Base-by-base conservation (phyloP, 2,329 filamentous ascomycete species). In the Pezizomycotina sp. region DNA sequence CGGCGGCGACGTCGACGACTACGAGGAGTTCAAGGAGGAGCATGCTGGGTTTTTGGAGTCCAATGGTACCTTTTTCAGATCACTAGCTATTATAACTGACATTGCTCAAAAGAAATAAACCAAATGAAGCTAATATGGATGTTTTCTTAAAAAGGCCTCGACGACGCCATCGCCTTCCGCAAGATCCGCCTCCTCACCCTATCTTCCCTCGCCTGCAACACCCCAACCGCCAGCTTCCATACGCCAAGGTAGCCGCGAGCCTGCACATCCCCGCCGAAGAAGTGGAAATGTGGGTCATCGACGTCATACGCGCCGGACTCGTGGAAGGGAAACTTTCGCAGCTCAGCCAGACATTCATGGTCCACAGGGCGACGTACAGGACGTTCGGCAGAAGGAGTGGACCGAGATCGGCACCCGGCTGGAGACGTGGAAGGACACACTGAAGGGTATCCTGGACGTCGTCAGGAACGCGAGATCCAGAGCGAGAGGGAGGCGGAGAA, bases 361-460 rank as follows among this genome's bases (percentile, higher is more conserved):
- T 98, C 45, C 89, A 98, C 67, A 75, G 89, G 57, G 82, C 82
- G 52, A 92, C 83, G 43, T 93, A 95, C 69, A 77, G 89, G 45
- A 84, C 93, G 36, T 98, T 98, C 55, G 82, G 82, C 51, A 92
- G 65, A 91, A 91, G 68, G 89, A 98, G 65, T 98, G 91, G 83
- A 74, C 79, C 51, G 86, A 98, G 65, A 77, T 98, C 35, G 79
- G 82, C 43, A 81, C 78, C 47, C 71, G 86, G 45, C 65, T 98
- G 53, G 84, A 92, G 61, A 79, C 83, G 58, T 95, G 86, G 86
- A 75, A 78, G 58, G 68, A 71, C 51, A 86, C 80, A 51, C 64
- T 95, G 52, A 69, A 72, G 55, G 73, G 71, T 49, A 83, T 98
- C 12, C 64, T 91, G 50, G 64, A 66, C 37, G 80, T 89, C 71